Conservation (phyloP, 1,284 basidiomycete genomes). For the Wolfiporia cocos region DNA sequence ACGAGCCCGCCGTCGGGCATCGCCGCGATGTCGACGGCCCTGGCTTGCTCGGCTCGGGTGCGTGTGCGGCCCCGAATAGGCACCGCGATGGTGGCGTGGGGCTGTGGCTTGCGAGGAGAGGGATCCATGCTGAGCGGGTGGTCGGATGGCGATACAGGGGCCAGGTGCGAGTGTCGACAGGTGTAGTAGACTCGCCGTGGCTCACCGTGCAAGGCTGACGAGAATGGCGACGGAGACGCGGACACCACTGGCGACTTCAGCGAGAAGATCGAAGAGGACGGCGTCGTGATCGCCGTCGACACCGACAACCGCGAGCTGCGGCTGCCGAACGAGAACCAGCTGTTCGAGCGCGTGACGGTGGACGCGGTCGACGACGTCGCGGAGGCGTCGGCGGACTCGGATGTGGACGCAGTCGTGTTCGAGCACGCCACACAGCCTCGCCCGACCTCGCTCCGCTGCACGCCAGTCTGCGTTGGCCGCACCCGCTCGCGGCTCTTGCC, state of each 20-base stretch:
- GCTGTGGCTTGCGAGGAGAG: too few species aligned
- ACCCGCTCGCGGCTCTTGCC: constrained; percentile 23
- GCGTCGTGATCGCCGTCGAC: constrained; percentile 29
- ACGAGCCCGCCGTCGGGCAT: constrained; percentile 17
- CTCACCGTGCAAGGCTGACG: constrained; percentile 8
- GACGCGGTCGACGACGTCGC: constrained; percentile 25
- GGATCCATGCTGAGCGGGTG: constrained; percentile 9
- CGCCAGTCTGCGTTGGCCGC: constrained; percentile 10
- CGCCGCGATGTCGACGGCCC: not conserved
- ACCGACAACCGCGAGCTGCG: constrained; percentile 26
- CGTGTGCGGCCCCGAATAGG: too few species aligned
- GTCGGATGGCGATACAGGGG: constrained; percentile 8
- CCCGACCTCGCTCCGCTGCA: constrained; percentile 10
- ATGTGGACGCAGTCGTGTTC: constrained; percentile 8
- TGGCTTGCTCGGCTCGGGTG: not conserved
- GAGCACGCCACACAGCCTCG: constrained; percentile 10
- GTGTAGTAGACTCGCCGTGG: constrained; percentile 3
- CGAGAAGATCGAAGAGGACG: constrained; percentile 27
- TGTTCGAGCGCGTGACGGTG: constrained; percentile 36
- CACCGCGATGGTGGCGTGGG: too few species aligned
- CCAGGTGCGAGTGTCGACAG: constrained; percentile 8
- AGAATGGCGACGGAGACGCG: constrained; percentile 16
- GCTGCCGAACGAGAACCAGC: constrained; percentile 51
- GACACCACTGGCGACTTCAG: constrained; percentile 26
- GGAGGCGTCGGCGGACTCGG: constrained; percentile 21